These are phyloP conservation scores for Didymella pinodella DNA, from an alignment of 2,329 filamentous ascomycete species.

Conservation along the genomic window DNA sequence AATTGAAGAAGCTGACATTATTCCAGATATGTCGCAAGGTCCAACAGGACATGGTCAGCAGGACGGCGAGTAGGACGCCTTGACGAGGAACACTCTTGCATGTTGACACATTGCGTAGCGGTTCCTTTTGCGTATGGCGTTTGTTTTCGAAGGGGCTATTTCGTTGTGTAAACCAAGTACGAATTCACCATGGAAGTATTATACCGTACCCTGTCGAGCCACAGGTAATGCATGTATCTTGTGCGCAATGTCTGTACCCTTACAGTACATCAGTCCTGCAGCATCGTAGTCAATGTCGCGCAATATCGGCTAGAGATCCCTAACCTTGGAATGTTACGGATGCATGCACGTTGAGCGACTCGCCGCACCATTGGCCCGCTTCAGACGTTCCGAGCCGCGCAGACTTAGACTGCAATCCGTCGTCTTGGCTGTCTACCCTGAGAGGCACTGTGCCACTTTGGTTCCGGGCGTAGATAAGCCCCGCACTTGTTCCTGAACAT, in stretches of 20 bases:
- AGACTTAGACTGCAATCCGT: background rate
- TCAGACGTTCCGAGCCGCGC: conserved; percentile 3
- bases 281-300: background rate
- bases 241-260: background rate
- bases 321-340: too few species aligned
- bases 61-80: conserved; percentile 15
- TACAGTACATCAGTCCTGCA: background rate
- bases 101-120: conserved; percentile 9
- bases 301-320: background rate
- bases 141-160: background rate
- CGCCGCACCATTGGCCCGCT: conserved; percentile 3
- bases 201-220: background rate
- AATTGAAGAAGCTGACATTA: conserved; percentile 13
- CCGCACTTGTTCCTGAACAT: conserved; percentile 8
- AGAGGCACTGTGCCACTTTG: background rate
- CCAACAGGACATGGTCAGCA: conserved; percentile 33
- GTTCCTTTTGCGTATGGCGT: background rate
- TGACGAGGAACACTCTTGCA: background rate
- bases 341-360: conserved; percentile 1
- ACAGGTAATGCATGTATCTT: background rate
- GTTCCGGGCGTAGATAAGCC: background rate
- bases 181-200: background rate
- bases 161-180: too few species aligned
- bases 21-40: conserved; percentile 35
- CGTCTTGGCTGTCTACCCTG: conserved; percentile 1